Base-by-base conservation (phyloP, 768 basidiomycete species). In the Podaxis sp. region DNA sequence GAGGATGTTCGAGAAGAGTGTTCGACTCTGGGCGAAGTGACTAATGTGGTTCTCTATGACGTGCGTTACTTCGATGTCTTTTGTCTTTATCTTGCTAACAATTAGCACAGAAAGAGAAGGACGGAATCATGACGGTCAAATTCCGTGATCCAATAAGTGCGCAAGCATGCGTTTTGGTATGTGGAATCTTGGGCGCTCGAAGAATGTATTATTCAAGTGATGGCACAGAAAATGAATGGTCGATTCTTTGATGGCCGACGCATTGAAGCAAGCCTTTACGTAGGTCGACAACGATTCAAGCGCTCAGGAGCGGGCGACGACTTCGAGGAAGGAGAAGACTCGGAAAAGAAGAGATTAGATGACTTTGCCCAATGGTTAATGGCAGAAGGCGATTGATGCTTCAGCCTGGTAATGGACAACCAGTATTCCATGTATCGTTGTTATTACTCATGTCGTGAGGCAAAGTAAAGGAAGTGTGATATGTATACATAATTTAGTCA, bases 1-100 rank as follows among this genome's bases (percentile, higher is more conserved):
- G 95, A 97, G 70, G 96, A 99, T 67, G 95, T 99, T 17, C 85
- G 96, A 59, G 95, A 96, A 38, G 96, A 99, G 72, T 95, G 95
- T 65, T 87, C 91, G 55, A 83, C 84, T 0, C 74, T 99, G 12
- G 97, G 97, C 30, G 93, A 96, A 68, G 97, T 99, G 3, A 99
- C 97, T 0, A 98, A 95, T 68, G 92, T 98, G 1, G 88, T 94
- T 33, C 75, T 99, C 44, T 99, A 96, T 70, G 96, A 99, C 77
- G 96, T 96, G 73, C 74, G 92, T 81, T 44, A 13, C 55, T 61
- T 26, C 9, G 2, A 51, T 17, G 58, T 59, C 40, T 26, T 48
- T 30, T 22, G n/a, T 51, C n/a, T 11, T 5, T 61, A 57, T 24
- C 44, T 52, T 58, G 13, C 59, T 42, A 53, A 61, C 13, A 51